Percentiles rank a stretch among this genome's conserved stretches.
These are phyloP conservation scores for Arthrobotrys sphaeroides DNA, from an alignment of 2,329 filamentous ascomycete species.

Conservation along the genomic window DNA sequence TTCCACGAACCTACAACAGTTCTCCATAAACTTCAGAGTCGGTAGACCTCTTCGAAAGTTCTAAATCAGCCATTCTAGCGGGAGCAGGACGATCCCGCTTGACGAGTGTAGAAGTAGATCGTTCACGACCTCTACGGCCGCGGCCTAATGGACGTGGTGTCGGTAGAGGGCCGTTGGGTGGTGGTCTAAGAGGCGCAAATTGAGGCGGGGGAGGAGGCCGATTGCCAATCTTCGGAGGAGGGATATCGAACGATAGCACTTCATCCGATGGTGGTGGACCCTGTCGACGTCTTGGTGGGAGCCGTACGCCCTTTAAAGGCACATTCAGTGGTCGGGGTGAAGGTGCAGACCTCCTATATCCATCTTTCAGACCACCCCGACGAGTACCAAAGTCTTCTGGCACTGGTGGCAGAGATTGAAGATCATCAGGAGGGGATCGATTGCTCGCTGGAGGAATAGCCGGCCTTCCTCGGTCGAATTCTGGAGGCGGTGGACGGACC, in stretches of 20 bases:
- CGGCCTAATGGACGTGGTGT: background rate
- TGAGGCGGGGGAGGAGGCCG: background rate
- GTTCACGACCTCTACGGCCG: background rate
- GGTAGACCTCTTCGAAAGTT: background rate
- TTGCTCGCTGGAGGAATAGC: background rate
- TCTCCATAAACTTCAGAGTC: conserved; percentile 1
- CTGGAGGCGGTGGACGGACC: background rate
- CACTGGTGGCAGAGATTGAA: background rate
- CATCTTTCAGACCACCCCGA: background rate
- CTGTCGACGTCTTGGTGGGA: background rate
- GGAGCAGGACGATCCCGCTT: background rate
- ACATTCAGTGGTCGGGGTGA: background rate
- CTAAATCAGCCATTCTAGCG: background rate
- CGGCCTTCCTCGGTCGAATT: conserved; percentile 6
- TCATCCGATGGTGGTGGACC: background rate
- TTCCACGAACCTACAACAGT: background rate
- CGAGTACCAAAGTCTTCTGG: background rate
- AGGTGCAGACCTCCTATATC: background rate
- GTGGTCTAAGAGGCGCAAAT: background rate
- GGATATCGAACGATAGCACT: too few relatives aligned
- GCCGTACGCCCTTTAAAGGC: background rate
- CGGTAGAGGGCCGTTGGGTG: background rate
- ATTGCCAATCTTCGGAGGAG: background rate
- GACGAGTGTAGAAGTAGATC: background rate
- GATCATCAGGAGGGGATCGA: background rate